Evolutionary conservation across 2,329 filamentous ascomycete species (phyloP).

Genomic region (Colletotrichum spinosum): DNA sequence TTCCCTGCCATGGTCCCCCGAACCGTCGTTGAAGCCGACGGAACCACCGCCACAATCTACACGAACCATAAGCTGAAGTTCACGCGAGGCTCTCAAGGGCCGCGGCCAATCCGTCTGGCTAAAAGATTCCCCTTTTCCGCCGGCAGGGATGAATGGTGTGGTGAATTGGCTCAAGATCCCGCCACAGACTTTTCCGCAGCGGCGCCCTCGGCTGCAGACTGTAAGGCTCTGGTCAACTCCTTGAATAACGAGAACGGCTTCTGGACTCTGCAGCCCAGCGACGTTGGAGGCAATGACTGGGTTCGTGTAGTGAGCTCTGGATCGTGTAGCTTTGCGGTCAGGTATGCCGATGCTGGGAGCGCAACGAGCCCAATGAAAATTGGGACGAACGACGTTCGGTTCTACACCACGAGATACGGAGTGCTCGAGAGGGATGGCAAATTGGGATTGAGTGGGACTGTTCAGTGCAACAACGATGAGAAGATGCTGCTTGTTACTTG

Average conservation of each 20-base stretch:
- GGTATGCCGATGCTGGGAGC: slow-evolving; percentile 16
- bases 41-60: slow-evolving; percentile 1
- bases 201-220: slow-evolving; percentile 33
- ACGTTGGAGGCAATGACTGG: slow-evolving; percentile 31
- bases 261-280: slow-evolving; percentile 29
- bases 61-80: slow-evolving; percentile 19
- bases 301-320: slow-evolving; percentile 26
- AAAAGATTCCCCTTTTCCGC: slow-evolving; percentile 28
- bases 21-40: background rate
- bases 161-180: slow-evolving; percentile 27
- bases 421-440: slow-evolving; percentile 23
- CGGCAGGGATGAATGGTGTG: slow-evolving; percentile 37
- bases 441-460: slow-evolving; percentile 27
- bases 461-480: slow-evolving; percentile 32
- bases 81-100: slow-evolving; percentile 14
- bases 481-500: slow-evolving; percentile 26
- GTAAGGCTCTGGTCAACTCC: slow-evolving; percentile 12
- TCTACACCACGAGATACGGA: slow-evolving; percentile 27
- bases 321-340: slow-evolving; percentile 34
- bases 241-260: slow-evolving; percentile 21
- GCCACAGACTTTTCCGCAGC: slow-evolving; percentile 26
- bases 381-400: slow-evolving; percentile 37
- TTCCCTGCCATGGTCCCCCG: slow-evolving; percentile 3
- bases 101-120: slow-evolving; percentile 12
- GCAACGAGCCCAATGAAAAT: slow-evolving; percentile 18